Base-by-base conservation (phyloP, 2,329 filamentous ascomycete species). In the Penicillium sp. region DNA sequence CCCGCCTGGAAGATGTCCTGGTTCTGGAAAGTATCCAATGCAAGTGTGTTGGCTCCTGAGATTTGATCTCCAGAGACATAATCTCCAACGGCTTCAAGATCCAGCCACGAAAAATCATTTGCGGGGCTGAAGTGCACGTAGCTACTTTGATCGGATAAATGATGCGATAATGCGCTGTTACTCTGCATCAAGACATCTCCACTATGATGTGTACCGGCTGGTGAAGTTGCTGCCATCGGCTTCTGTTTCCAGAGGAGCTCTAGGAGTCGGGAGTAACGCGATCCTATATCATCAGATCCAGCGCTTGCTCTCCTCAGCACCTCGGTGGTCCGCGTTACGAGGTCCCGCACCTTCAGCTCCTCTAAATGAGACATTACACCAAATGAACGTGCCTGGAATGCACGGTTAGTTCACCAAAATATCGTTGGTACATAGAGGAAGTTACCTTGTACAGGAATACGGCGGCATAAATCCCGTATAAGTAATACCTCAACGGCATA, bases 391-490 rank as follows among this genome's bases (percentile, higher is more conserved):
- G 77, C 78, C 74, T n/a, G n/a, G n/a, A n/a, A n/a, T n/a, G n/a
- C n/a, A n/a, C n/a, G n/a, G n/a, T n/a, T n/a, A n/a, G n/a, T n/a
- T n/a, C n/a, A n/a, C n/a, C n/a, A n/a, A n/a, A n/a, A n/a, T 77
- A 24, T 21, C 15, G 7, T 19, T 9, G 15, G 12, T 17, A 15
- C 7, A 1, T 3, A 21, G 22, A 19, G 41, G 6, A 17, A 28
- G 28, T 31, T 61, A 78, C 78, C 68, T 84, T 84, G 69, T 83
- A 84, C 4, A 84, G 63, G 54, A 84, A 84, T 2, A 83, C 80
- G 1, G 81, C 80, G 0, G 78, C 78, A 60, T 84, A 83, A 21
- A 83, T 83, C 29, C 73, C 70, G 53, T 76, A 45, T 48, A 84
- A 69, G 53, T 82, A 83, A 58, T 80, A 83, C 28, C 80, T 73